Evolutionary conservation across 2,329 filamentous ascomycete genomes (phyloP).

Genomic region (Paecilomyces dactylethromorphus): DNA sequence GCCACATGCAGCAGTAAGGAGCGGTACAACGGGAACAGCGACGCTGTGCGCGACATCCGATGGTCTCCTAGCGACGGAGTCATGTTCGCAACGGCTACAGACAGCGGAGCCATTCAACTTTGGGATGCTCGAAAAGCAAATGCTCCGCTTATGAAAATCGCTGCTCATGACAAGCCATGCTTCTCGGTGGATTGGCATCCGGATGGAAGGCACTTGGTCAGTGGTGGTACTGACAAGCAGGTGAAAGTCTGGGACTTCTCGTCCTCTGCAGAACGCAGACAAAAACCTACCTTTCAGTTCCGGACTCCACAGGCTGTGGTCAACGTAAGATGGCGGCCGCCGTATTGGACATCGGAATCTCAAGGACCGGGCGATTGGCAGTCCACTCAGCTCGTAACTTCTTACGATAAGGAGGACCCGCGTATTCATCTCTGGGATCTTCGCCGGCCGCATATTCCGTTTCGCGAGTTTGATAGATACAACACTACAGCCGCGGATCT

Average conservation of each 20-base stretch:
- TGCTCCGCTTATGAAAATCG: constrained; percentile 53
- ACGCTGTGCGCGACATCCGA: constrained; percentile 56
- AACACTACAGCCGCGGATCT: constrained; percentile 52
- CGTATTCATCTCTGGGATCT: constrained; percentile 60
- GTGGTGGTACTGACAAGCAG: constrained; percentile 55
- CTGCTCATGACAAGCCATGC: constrained; percentile 55
- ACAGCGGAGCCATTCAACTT: constrained; percentile 56
- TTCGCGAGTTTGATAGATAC: constrained; percentile 54
- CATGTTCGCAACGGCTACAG: constrained; percentile 59
- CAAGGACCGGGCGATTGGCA: constrained; percentile 49
- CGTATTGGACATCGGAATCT: constrained; percentile 49
- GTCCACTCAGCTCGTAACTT: constrained; percentile 56
- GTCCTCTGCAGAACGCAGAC: constrained; percentile 46
- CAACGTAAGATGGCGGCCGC: constrained; percentile 57
- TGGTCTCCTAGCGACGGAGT: constrained; percentile 59
- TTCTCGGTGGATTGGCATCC: constrained; percentile 62
- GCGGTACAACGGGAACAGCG: constrained; percentile 51
- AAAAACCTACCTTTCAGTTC: constrained; percentile 54
- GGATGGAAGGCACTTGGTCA: constrained; percentile 58
- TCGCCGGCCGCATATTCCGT: constrained; percentile 55
- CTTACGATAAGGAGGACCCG: constrained; percentile 56
- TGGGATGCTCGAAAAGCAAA: constrained; percentile 57
- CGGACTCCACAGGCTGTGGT: constrained; percentile 56
- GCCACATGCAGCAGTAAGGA: constrained; percentile 50
- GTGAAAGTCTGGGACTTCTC: constrained; percentile 61